phyloP scores from a whole-genome alignment of 768 basidiomycete species.

The Tulasnella sp. region DNA sequence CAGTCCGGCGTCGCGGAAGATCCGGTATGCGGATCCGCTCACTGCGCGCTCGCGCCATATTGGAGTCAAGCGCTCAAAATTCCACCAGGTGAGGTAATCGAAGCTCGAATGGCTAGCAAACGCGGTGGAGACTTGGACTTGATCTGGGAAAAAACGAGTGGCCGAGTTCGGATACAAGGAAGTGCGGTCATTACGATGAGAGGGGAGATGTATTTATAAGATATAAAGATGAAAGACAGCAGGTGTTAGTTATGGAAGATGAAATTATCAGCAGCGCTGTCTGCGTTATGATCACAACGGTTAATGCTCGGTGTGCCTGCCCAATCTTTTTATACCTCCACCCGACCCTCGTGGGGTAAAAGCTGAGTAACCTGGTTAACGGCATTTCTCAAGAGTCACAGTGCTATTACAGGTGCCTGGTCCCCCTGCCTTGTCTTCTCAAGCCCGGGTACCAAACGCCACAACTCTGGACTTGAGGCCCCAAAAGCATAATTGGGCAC shows the following conservation, averaged over 20 bases:
- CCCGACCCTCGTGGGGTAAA: too few relatives aligned
- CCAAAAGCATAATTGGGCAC: background rate
- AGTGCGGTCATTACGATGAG: slow-evolving; percentile 11
- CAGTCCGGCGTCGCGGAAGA: slow-evolving; percentile 42
- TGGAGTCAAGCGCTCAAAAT: slow-evolving; percentile 36
- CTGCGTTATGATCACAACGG: too few relatives aligned
- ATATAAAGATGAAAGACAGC: too few relatives aligned
- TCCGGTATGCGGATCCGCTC: slow-evolving; percentile 45
- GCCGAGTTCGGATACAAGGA: background rate
- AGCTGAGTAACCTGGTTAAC: background rate
- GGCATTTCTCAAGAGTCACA: too few relatives aligned
- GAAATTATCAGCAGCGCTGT: too few relatives aligned
- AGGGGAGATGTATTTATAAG: slow-evolving; percentile 25
- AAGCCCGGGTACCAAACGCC: too few relatives aligned
- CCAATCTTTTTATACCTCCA: background rate
- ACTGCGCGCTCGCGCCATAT: slow-evolving; percentile 42
- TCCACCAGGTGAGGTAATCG: slow-evolving; percentile 19
- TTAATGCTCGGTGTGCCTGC: too few relatives aligned
- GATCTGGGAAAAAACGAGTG: slow-evolving; percentile 18
- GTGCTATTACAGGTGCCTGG: too few relatives aligned
- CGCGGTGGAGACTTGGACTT: slow-evolving; percentile 28
- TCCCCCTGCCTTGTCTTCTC: too few relatives aligned
- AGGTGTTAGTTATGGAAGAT: too few relatives aligned
- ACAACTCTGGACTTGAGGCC: too few relatives aligned
- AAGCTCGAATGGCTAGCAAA: slow-evolving; percentile 4